These are phyloP conservation scores for Penicillium sp. DNA, from an alignment of 2,329 filamentous ascomycete species.

Conservation along the genomic window DNA sequence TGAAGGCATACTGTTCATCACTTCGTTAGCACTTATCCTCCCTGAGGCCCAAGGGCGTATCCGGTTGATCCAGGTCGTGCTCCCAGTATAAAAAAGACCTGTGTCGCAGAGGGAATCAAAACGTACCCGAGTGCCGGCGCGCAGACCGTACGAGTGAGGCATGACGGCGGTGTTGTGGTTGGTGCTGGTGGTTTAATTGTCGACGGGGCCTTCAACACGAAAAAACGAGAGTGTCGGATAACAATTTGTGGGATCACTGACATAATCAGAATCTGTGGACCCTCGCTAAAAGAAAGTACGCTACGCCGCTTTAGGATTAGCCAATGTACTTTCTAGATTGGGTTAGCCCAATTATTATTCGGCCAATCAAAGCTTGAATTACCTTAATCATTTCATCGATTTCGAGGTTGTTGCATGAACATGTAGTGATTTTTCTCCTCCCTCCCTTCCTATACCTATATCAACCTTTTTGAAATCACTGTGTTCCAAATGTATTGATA, in stretches of 20 bases:
- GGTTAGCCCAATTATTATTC: neutral
- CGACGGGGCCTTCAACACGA: conserved; percentile 27
- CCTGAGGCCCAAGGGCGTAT: conserved; percentile 12
- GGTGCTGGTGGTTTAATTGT: conserved; percentile 39
- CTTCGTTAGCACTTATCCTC: conserved; percentile 35
- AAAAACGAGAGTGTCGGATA: conserved; percentile 15
- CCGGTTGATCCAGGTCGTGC: neutral
- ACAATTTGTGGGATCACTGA: neutral
- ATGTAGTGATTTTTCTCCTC: neutral
- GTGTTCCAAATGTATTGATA: no score
- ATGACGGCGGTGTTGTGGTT: conserved; percentile 61
- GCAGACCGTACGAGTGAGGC: conserved; percentile 85
- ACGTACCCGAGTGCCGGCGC: conserved; percentile 79
- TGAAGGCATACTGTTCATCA: conserved; percentile 75
- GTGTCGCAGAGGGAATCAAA: conserved; percentile 13
- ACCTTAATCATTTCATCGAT: neutral
- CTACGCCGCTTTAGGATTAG: neutral
- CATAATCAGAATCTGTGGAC: conserved; percentile 15
- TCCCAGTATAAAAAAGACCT: conserved; percentile 5
- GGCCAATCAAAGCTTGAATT: conserved; percentile 2
- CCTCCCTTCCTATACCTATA: neutral
- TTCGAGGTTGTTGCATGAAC: neutral
- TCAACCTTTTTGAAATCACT: neutral
- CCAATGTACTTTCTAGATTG: neutral
- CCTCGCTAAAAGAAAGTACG: conserved; percentile 16